Base-by-base conservation (phyloP, 192 early-diverging fungal species). In the Gryganskiella cystojenkinii region DNA sequence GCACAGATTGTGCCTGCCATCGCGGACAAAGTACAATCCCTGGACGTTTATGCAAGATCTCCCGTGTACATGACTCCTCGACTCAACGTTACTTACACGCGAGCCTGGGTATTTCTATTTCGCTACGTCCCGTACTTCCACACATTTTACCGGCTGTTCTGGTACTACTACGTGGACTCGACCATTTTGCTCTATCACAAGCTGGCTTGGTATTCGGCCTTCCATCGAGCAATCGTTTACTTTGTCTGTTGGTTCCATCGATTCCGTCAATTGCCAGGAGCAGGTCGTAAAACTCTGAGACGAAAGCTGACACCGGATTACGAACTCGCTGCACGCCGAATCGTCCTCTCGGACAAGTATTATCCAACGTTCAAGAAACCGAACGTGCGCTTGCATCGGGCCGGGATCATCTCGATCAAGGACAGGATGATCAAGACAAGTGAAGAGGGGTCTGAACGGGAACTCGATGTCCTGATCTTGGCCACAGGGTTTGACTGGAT, bases 401-500 rank as follows among this genome's bases (percentile, higher is more conserved):
- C 67, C 11, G 35, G 63, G 0, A 80, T 86, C 31, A 63, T 56
- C 1, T 45, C 68, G 1, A 54, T 82, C 7, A 43, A 80, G 24
- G 82, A 67, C 14, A 68, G 50, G 0, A 74, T 66, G 0, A 79
- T 85, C 22, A 56, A 70, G 37, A 80, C 83, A 25, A 55, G 37
- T 9, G 67, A 71, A 56, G n/a, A n/a, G n/a, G 80, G 83, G 0
- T 56, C 69, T 19, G 64, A 63, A 24, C 46, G 40, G 2, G 74
- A 84, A 15, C 68, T 84, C 8, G 82, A 85, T 78, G 55, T 87
- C 0, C 46, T 84, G 30, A 58, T 87, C 3, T 37, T 84, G 24
- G 81, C 84, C 11, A 82, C 82, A 54, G 86, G 83, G 4, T 86
- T 81, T 56, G 56, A 69, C 17, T 78, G 74, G 74, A 24, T 69